These are phyloP conservation scores for Pseudocercospora musae DNA, from an alignment of 2,329 filamentous ascomycete genomes.

Conservation along the genomic window DNA sequence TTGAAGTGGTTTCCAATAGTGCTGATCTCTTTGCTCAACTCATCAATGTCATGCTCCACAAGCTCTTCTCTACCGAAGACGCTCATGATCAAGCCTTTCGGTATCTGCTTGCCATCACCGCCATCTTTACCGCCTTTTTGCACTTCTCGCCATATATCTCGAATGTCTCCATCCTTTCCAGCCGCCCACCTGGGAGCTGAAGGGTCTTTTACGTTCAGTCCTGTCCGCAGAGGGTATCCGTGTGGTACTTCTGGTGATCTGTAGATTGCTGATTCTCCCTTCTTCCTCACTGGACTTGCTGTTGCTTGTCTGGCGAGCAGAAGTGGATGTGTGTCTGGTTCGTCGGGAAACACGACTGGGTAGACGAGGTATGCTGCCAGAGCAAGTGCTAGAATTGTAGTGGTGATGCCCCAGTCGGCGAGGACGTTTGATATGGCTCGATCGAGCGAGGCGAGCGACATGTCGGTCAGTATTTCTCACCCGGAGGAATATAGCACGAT, in stretches of 20 bases:
- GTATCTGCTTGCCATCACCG: constrained; percentile 58
- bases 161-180: constrained; percentile 82
- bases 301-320: constrained; percentile 81
- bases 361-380: constrained; percentile 68
- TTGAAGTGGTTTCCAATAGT: constrained; percentile 75
- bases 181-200: constrained; percentile 77
- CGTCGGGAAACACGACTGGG: constrained; percentile 65
- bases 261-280: constrained; percentile 81
- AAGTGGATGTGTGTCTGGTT: constrained; percentile 89
- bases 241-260: constrained; percentile 81
- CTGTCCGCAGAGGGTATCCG: constrained; percentile 73
- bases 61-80: constrained; percentile 73
- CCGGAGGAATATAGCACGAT: neutral
- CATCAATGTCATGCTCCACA: constrained; percentile 65
- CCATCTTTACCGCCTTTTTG: constrained; percentile 49
- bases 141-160: constrained; percentile 83
- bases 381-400: constrained; percentile 65
- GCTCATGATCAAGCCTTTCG: constrained; percentile 70
- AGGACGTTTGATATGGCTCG: constrained; percentile 65
- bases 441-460: constrained; percentile 54
- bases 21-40: constrained; percentile 81
- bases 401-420: constrained; percentile 77
- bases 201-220: constrained; percentile 77
- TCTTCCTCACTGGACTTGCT: constrained; percentile 73
- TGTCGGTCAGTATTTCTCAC: constrained; percentile 1